These are phyloP conservation scores for Trametes meyenii DNA, from an alignment of 768 basidiomycete genomes.

Conservation along the genomic window DNA sequence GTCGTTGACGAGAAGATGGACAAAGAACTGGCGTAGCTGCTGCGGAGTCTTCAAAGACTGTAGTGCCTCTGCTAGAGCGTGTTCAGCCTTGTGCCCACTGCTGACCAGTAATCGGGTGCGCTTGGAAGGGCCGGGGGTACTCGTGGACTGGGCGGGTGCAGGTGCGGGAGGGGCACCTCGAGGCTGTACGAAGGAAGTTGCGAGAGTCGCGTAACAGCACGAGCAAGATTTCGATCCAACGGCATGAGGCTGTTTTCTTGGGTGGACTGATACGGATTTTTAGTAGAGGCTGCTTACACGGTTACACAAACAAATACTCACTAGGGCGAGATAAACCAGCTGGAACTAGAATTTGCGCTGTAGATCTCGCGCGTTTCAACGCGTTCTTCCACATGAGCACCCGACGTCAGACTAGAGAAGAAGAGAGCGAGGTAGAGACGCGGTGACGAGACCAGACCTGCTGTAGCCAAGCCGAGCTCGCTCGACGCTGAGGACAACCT, in stretches of 20 bases:
- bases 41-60: slow-evolving; percentile 35
- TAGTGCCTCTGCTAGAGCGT: slow-evolving; percentile 41
- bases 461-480: not conserved
- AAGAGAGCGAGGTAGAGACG: not conserved
- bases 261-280: not conserved
- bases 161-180: not conserved
- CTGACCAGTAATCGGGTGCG: slow-evolving; percentile 29
- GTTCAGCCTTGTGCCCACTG: slow-evolving; percentile 31
- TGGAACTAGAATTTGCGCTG: not conserved
- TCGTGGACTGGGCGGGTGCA: not conserved
- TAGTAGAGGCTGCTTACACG: not conserved
- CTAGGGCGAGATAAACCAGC: not conserved
- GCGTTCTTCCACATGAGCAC: slow-evolving; percentile 12
- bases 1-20: slow-evolving; percentile 41
- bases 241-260: not conserved
- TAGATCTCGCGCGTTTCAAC: slow-evolving; percentile 5
- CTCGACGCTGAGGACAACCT: not conserved
- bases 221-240: not conserved
- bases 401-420: not conserved
- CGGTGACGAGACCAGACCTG: slow-evolving; percentile 5
- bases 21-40: slow-evolving; percentile 44
- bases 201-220: slow-evolving; percentile 22
- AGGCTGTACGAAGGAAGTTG: not conserved
- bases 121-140: slow-evolving; percentile 30
- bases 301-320: not conserved